These are phyloP conservation scores for Kodamaea sp. DNA, from an alignment of 1,139 yeast genomes.

Conservation along the genomic window DNA sequence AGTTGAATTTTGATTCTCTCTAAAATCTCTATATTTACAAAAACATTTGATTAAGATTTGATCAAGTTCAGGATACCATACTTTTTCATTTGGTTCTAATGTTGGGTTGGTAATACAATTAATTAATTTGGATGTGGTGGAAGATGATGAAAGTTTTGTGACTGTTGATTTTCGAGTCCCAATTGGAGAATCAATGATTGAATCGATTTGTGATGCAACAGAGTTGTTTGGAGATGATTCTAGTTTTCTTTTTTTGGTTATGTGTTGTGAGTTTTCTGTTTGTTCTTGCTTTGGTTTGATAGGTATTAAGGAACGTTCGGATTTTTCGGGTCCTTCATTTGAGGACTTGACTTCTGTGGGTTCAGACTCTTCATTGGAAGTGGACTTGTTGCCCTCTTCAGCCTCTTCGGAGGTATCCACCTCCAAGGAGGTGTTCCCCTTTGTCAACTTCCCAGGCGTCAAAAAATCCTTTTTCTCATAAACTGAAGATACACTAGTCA, in stretches of 20 bases:
- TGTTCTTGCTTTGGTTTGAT: conserved; percentile 10
- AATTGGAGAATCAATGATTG: conserved; percentile 35
- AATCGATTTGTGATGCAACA: conserved; percentile 38
- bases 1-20: conserved; percentile 24
- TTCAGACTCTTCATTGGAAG: neutral
- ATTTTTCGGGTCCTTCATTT: neutral
- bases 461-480: conserved; percentile 29
- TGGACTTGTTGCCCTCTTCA: too few species aligned
- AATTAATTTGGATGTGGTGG: conserved; percentile 5
- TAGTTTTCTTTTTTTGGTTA: conserved; percentile 6
- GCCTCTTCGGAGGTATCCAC: conserved; percentile 17
- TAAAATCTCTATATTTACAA: conserved; percentile 34
- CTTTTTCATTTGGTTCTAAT: conserved; percentile 18
- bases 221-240: conserved; percentile 33
- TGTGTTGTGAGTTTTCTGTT: neutral
- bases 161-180: conserved; percentile 12
- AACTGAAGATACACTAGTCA: conserved; percentile 28
- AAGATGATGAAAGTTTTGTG: conserved; percentile 1
- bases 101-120: conserved; percentile 6
- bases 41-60: conserved; percentile 35
- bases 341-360: too few species aligned
- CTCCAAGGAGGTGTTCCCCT: conserved; percentile 19
- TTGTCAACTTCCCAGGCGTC: too few species aligned
- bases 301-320: conserved; percentile 4
- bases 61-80: conserved; percentile 40